A percentile compares a stretch with the other conserved stretches of the same genome.
phyloP scores from a whole-genome alignment of 139 green algal genomes.

The Ulvella scutata region DNA sequence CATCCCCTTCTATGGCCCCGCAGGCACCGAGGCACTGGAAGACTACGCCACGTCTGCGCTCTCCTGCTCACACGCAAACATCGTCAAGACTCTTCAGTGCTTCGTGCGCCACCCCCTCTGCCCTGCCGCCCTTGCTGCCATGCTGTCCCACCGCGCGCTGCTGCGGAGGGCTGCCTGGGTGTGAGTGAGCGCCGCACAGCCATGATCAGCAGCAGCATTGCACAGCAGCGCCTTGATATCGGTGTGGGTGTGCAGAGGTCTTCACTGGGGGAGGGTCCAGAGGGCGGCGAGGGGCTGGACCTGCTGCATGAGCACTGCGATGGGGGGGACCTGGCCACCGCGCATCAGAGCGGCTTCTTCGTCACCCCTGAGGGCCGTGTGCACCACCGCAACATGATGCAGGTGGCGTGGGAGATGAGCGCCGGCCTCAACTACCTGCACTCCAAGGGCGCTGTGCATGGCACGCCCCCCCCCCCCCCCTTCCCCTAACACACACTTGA shows the following conservation, averaged over 20 bases:
- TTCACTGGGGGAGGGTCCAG: no score
- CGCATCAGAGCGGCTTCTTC: background rate
- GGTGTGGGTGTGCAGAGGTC: no score
- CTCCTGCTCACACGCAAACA: background rate
- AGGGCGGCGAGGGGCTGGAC: background rate
- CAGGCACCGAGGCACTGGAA: background rate
- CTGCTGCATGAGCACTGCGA: background rate
- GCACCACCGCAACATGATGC: conserved; percentile 5
- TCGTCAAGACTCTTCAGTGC: background rate
- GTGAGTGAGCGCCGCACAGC: no score
- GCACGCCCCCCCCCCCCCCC: background rate
- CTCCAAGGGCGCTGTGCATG: background rate
- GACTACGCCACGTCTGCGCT: background rate
- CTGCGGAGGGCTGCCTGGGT: no score
- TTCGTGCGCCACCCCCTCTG: background rate
- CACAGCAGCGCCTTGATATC: no score
- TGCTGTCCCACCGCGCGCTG: no score
- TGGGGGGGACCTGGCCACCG: background rate
- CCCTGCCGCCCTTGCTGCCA: no score
- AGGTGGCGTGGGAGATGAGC: background rate
- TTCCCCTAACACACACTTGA: no score
- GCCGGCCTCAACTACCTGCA: background rate
- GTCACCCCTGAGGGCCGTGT: background rate
- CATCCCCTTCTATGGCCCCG: background rate
- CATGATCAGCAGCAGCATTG: no score